Conservation (phyloP, 2,329 filamentous ascomycete species). For the Aplosporella prunicola region DNA sequence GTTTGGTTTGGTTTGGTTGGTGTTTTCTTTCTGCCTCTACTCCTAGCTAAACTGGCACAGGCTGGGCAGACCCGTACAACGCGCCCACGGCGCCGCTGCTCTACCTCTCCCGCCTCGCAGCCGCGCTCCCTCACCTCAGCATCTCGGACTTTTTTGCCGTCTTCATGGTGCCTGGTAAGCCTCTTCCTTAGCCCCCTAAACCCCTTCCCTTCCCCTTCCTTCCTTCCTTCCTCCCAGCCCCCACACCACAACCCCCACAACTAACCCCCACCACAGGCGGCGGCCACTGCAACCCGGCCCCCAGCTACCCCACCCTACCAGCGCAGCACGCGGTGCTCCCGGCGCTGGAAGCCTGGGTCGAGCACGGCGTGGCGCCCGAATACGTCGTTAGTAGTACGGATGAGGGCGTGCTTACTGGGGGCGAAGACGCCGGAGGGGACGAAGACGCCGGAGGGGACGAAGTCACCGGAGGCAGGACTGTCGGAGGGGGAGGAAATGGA, state of each 20-base stretch:
- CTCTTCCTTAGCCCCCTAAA: not conserved
- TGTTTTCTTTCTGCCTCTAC: no score
- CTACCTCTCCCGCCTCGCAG: not conserved
- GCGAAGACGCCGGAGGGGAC: no score
- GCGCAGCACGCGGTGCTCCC: slow-evolving; percentile 2
- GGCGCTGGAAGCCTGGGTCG: slow-evolving; percentile 8
- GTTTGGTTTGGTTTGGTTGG: not conserved
- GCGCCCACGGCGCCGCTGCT: slow-evolving; percentile 5
- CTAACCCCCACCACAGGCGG: no score
- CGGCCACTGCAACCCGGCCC: slow-evolving; percentile 5
- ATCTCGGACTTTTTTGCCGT: slow-evolving; percentile 8
- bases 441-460: no score
- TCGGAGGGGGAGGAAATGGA: no score
- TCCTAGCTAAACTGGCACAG: no score
- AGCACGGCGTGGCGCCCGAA: slow-evolving; percentile 4
- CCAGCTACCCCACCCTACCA: slow-evolving; percentile 4
- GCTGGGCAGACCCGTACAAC: slow-evolving; percentile 11
- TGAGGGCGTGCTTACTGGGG: no score
- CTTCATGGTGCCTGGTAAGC: slow-evolving; percentile 11
- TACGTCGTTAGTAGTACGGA: slow-evolving; percentile 2
- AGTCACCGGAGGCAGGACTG: no score
- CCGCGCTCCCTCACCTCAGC: no score
- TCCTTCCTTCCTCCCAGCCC: no score
- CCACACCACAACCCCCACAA: no score
- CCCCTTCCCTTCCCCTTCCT: no score